Evolutionary conservation across 176 grass and related monocot species (phyloP).

Genomic region (Oryza coarctata): DNA sequence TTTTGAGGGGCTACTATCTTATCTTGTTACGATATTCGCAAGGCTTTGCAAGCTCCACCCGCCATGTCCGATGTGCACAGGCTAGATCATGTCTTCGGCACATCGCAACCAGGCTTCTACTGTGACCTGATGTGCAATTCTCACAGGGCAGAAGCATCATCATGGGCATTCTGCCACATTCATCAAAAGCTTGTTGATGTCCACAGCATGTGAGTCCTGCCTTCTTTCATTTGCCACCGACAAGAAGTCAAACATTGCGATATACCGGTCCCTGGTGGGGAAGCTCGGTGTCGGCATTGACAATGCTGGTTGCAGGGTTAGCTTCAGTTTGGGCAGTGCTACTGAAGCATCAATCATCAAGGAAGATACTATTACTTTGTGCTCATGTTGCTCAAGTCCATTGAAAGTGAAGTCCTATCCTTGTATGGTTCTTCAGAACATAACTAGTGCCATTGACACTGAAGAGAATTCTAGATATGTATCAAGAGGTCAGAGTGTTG

Average conservation of each 20-base stretch:
- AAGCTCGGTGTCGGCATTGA: conserved; percentile 19
- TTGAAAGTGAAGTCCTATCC: conserved; percentile 27
- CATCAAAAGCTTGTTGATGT: conserved; percentile 64
- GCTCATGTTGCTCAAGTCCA: conserved; percentile 45
- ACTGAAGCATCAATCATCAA: conserved; percentile 5
- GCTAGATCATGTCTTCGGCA: conserved; percentile 64
- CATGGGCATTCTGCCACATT: conserved; percentile 59
- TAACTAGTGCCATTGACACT: neutral
- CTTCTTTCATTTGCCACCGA: conserved; percentile 48
- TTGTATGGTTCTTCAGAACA: conserved; percentile 43
- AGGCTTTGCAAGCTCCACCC: conserved; percentile 60
- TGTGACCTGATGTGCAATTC: conserved; percentile 55
- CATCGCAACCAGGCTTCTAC: conserved; percentile 37
- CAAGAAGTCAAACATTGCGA: conserved; percentile 31
- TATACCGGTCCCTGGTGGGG: conserved; percentile 1
- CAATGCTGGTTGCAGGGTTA: neutral
- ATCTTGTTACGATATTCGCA: conserved; percentile 55
- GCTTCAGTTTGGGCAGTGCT: neutral
- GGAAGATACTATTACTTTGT: conserved; percentile 19
- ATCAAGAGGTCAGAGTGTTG: conserved; percentile 6
- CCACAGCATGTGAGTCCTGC: conserved; percentile 54
- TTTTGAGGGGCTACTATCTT: conserved; percentile 56
- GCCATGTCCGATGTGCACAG: conserved; percentile 74
- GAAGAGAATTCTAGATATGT: conserved; percentile 8
- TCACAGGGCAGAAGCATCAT: conserved; percentile 74